These are phyloP conservation scores for Recurvomyces mirabilis DNA, from an alignment of 495 filamentous ascomycete genomes.

Conservation along the genomic window DNA sequence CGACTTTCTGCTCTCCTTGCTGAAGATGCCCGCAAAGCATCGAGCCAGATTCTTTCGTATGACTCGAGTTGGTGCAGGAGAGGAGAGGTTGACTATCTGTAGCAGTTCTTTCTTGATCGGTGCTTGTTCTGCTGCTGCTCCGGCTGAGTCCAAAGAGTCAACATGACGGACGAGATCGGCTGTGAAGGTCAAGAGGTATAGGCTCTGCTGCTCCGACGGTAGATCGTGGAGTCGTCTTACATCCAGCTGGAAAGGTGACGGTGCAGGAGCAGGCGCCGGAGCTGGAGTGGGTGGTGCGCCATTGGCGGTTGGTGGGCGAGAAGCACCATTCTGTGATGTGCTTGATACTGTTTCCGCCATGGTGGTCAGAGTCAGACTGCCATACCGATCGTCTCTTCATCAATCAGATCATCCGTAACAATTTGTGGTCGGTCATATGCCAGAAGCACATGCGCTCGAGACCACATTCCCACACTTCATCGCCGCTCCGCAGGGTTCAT, in stretches of 20 bases:
- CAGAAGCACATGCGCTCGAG: no score
- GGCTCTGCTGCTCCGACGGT: constrained; percentile 88
- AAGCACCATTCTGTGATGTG: constrained; percentile 37
- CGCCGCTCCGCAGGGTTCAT: no score
- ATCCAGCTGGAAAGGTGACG: constrained; percentile 50
- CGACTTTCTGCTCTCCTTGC: constrained; percentile 78
- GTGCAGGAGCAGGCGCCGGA: constrained; percentile 3
- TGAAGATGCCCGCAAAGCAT: constrained; percentile 73
- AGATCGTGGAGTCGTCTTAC: constrained; percentile 76
- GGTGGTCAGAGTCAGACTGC: constrained; percentile 28
- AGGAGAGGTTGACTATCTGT: constrained; percentile 75
- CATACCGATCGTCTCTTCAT: constrained; percentile 20
- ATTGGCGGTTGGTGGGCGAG: constrained; percentile 1
- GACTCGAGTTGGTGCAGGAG: constrained; percentile 76
- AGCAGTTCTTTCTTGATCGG: constrained; percentile 83
- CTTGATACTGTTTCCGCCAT: constrained; percentile 30
- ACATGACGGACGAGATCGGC: constrained; percentile 74
- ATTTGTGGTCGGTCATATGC: no score
- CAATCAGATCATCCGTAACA: neutral
- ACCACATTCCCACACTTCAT: no score
- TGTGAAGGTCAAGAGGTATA: constrained; percentile 83
- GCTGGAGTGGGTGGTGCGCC: no score
- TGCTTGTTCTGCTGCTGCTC: constrained; percentile 75
- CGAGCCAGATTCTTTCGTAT: constrained; percentile 78
- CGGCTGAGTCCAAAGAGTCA: constrained; percentile 57